Percentiles rank a stretch among this genome's conserved stretches.
Conservation (phyloP, 331 rosid genomes). For the Quercus lobata region DNA sequence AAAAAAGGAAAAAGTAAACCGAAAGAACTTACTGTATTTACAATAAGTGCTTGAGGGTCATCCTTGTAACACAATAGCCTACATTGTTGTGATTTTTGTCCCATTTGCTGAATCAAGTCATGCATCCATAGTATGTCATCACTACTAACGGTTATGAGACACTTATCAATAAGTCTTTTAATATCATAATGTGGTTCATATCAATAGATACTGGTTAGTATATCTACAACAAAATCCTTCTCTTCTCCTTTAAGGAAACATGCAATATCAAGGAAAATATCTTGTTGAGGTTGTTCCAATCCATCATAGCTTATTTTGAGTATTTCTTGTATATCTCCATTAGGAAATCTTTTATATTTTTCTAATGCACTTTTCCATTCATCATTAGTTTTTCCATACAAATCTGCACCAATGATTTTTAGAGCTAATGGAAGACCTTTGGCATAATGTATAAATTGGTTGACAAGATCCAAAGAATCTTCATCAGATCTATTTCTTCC, state of each 20-base stretch:
- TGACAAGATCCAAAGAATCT: too few relatives aligned
- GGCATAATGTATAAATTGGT: too few relatives aligned
- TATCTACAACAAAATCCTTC: not conserved
- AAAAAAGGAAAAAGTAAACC: not conserved
- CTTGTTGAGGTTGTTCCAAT: not conserved
- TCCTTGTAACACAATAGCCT: conserved; percentile 5
- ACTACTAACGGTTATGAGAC: not conserved
- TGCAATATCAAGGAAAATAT: conserved; percentile 11
- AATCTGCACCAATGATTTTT: too few relatives aligned
- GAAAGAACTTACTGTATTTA: not conserved
- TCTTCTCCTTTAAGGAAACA: conserved; percentile 5
- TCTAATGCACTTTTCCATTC: conserved; percentile 6
- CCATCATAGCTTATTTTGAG: conserved; percentile 18
- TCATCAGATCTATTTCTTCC: too few relatives aligned
- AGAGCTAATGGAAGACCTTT: too few relatives aligned
- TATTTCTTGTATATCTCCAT: not conserved
- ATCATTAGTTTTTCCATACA: not conserved
- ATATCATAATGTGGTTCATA: not conserved
- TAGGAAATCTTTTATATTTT: not conserved
- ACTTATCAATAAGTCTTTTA: conserved; percentile 6
- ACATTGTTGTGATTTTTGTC: not conserved
- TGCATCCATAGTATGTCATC: conserved; percentile 4
- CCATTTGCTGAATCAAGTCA: conserved; percentile 16
- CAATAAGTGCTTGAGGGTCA: not conserved
- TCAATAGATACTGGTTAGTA: conserved; percentile 2